Percentiles rank a stretch among this genome's conserved stretches.
Evolutionary conservation across 208 protist species (phyloP).

Genomic region (Novymonas esmeraldas): DNA sequence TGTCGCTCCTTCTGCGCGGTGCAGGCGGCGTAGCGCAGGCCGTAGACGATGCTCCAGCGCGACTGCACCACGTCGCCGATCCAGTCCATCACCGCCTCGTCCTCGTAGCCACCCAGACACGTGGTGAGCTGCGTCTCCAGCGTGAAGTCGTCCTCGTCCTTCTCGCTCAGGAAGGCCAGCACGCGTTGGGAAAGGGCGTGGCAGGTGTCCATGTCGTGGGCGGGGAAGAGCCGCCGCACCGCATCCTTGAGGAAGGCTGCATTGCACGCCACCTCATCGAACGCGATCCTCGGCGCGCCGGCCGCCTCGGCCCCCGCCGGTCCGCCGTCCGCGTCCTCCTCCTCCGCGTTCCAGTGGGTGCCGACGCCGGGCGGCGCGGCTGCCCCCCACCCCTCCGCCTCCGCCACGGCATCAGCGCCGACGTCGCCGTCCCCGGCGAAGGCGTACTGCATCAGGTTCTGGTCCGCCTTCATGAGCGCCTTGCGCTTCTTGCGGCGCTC

Average conservation of each 20-base stretch:
- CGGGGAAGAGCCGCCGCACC: constrained; percentile 79
- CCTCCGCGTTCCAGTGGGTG: constrained; percentile 18
- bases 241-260: constrained; percentile 78
- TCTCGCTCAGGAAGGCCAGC: constrained; percentile 64
- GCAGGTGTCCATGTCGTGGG: constrained; percentile 60
- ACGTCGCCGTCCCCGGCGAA: constrained; percentile 54
- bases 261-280: constrained; percentile 89
- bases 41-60: constrained; percentile 87
- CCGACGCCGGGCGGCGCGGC: constrained; percentile 4
- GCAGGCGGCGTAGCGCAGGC: constrained; percentile 64
- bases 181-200: constrained; percentile 66
- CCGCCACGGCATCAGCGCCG: constrained; percentile 27
- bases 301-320: constrained; percentile 1
- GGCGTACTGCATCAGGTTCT: constrained; percentile 62
- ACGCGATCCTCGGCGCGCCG: constrained; percentile 39
- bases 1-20: constrained; percentile 68
- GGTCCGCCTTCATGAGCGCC: constrained; percentile 34
- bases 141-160: constrained; percentile 59
- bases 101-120: constrained; percentile 84
- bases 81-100: constrained; percentile 81
- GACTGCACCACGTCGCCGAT: constrained; percentile 68
- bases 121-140: constrained; percentile 89
- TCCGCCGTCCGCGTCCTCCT: constrained; percentile 36
- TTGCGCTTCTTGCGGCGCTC: constrained; percentile 34
- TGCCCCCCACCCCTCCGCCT: constrained; percentile 14